A percentile compares a stretch with the other conserved stretches of the same genome.
Conservation (phyloP, 768 basidiomycete genomes). For the Russula griseocarnosa region DNA sequence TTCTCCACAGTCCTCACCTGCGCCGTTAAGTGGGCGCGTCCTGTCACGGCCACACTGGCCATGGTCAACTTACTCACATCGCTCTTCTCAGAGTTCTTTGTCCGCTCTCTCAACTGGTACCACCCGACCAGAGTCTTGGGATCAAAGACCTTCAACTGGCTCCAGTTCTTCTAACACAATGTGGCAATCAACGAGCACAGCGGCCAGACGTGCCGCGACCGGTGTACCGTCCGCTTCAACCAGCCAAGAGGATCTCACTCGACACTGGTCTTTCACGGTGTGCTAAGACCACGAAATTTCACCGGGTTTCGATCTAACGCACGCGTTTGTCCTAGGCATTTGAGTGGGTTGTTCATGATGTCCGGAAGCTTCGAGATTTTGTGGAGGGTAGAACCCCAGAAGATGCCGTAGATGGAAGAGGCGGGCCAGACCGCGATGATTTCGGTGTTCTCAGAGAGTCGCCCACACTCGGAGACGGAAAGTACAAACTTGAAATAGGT, state of each 20-base stretch:
- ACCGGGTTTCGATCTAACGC: background rate
- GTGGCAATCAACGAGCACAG: conserved; percentile 23
- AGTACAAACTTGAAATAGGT: conserved; percentile 71
- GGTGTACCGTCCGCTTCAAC: conserved; percentile 25
- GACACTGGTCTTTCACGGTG: conserved; percentile 66
- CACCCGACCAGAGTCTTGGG: conserved; percentile 32
- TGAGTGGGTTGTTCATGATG: conserved; percentile 64
- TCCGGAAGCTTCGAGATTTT: conserved; percentile 52
- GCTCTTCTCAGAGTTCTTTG: conserved; percentile 33
- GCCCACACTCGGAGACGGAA: conserved; percentile 63
- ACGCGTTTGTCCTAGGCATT: conserved; percentile 47
- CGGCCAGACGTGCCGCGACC: conserved; percentile 21
- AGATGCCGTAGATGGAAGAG: conserved; percentile 33
- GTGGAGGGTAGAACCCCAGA: conserved; percentile 41
- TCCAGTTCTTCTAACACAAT: conserved; percentile 31
- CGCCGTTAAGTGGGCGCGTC: conserved; percentile 11
- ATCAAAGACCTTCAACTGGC: conserved; percentile 30
- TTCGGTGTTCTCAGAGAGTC: conserved; percentile 65
- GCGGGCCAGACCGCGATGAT: conserved; percentile 38
- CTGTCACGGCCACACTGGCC: conserved; percentile 55
- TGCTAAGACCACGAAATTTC: conserved; percentile 25
- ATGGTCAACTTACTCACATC: conserved; percentile 43
- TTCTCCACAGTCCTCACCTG: conserved; percentile 26
- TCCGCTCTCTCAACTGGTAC: conserved; percentile 33
- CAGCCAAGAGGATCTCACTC: conserved; percentile 45